Percentiles rank a stretch among this genome's conserved stretches.
Conservation (phyloP, 1,139 yeast genomes). For the Taphrina confusa region DNA sequence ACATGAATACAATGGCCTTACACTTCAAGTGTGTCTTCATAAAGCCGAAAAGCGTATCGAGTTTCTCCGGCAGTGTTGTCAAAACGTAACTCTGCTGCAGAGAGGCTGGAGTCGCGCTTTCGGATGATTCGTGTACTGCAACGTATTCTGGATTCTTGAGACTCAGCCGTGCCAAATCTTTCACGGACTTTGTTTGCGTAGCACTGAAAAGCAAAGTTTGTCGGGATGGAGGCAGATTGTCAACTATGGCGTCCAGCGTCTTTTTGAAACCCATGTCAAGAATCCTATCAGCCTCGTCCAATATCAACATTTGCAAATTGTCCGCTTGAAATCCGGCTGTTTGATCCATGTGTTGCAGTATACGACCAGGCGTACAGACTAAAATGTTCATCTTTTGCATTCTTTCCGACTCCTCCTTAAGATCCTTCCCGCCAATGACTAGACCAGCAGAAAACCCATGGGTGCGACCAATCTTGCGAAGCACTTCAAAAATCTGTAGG, state of each 20-base stretch:
- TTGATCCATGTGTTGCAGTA: slow-evolving; percentile 92
- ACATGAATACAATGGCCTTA: slow-evolving; percentile 83
- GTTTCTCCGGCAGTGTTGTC: slow-evolving; percentile 72
- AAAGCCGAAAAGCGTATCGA: slow-evolving; percentile 85
- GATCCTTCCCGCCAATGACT: slow-evolving; percentile 96
- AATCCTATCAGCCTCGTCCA: slow-evolving; percentile 96
- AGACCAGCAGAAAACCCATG: slow-evolving; percentile 87
- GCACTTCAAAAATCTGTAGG: slow-evolving; percentile 87
- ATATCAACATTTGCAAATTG: slow-evolving; percentile 75
- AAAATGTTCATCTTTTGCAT: slow-evolving; percentile 79
- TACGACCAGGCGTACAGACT: slow-evolving; percentile 94
- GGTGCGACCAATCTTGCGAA: slow-evolving; percentile 77
- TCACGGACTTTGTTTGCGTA: slow-evolving; percentile 84
- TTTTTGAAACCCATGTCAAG: slow-evolving; percentile 95
- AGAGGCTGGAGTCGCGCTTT: slow-evolving; percentile 72
- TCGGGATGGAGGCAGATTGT: slow-evolving; percentile 74
- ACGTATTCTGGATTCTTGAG: slow-evolving; percentile 69
- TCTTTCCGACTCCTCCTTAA: slow-evolving; percentile 81
- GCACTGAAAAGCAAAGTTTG: slow-evolving; percentile 91
- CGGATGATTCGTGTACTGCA: slow-evolving; percentile 55
- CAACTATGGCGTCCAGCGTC: slow-evolving; percentile 80
- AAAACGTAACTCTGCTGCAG: slow-evolving; percentile 79
- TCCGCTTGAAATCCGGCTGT: slow-evolving; percentile 80
- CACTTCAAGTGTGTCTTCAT: slow-evolving; percentile 81
- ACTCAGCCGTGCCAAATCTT: slow-evolving; percentile 85